Conservation (phyloP, 1,284 basidiomycete genomes). For the Ustilago xerochloae region DNA sequence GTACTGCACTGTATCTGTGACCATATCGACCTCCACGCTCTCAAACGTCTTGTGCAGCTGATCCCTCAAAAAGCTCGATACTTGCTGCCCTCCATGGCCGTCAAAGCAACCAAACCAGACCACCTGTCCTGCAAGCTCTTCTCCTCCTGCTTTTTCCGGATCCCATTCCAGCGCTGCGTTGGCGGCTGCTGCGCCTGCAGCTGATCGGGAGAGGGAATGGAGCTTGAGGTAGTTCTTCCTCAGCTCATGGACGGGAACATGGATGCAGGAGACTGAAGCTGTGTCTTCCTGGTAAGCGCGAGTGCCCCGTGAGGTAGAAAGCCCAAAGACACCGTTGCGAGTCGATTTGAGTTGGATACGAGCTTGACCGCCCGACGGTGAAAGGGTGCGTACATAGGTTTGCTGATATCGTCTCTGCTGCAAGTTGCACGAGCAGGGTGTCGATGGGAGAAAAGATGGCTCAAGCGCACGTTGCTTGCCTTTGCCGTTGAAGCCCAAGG, state of each 20-base stretch:
- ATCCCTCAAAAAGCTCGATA: conserved; percentile 57
- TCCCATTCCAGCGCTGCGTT: conserved; percentile 52
- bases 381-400: conserved; percentile 40
- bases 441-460: not conserved
- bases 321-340: conserved; percentile 50
- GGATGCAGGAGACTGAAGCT: conserved; percentile 57
- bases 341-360: conserved; percentile 45
- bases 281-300: conserved; percentile 65
- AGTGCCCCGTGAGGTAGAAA: conserved; percentile 55
- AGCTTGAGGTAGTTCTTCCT: conserved; percentile 45
- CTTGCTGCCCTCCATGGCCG: conserved; percentile 61
- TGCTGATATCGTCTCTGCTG: conserved; percentile 31
- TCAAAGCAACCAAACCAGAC: conserved; percentile 67
- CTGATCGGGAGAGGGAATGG: conserved; percentile 22
- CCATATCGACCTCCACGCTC: conserved; percentile 52
- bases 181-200: conserved; percentile 26
- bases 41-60: conserved; percentile 63
- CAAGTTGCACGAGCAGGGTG: conserved; percentile 2
- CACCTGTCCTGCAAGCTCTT: conserved; percentile 63
- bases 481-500: conserved; percentile 8
- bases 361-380: conserved; percentile 33
- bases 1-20: conserved; percentile 63
- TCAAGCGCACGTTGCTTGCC: conserved; percentile 31
- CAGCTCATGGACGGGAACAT: conserved; percentile 53
- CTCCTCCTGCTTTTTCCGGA: conserved; percentile 51